Base-by-base conservation (phyloP, 192 early-diverging fungal genomes). In the Coemansia erecta region DNA sequence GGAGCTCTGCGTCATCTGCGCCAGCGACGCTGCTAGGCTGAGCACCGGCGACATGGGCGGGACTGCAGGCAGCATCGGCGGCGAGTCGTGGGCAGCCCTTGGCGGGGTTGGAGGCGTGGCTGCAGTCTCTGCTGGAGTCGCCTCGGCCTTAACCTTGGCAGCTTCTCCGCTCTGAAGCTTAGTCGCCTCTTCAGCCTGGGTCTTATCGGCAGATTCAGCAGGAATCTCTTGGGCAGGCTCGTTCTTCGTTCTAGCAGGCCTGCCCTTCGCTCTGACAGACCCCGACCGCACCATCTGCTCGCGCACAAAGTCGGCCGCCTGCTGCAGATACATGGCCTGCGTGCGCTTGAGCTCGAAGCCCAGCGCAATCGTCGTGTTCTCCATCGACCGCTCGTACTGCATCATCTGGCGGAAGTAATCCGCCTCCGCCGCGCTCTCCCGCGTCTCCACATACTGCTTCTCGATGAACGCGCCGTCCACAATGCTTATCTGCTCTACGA, bases 221-320 rank as follows among this genome's bases (percentile, higher is more conserved):
- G 42, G 18, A 10, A 18, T 6, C 64, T 66, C 4, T 52, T 39
- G 41, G 66, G 68, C 23, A 77, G 17, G 8, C 59, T 47, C n/a
- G n/a, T n/a, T n/a, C n/a, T n/a, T n/a, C n/a, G n/a, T n/a, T n/a
- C n/a, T n/a, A n/a, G n/a, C n/a, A n/a, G n/a, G n/a, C n/a, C n/a
- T n/a, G n/a, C n/a, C n/a, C n/a, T n/a, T n/a, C n/a, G n/a, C n/a
- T n/a, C n/a, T n/a, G n/a, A n/a, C n/a, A n/a, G n/a, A n/a, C n/a
- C n/a, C n/a, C n/a, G n/a, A n/a, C n/a, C n/a, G n/a, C n/a, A 68
- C 66, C 69, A 78, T 72, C 51, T 78, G 75, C 46, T 78, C 75
- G 33, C 75, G 75, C 13, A 78, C 60, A 69, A 78, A 78, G 47
- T 78, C 75, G 8, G 75, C 75, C 4, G 75, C 75, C 40, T 78